phyloP scores from a whole-genome alignment of 441 rosid species.

The Bocquillonia castaneifolia region DNA sequence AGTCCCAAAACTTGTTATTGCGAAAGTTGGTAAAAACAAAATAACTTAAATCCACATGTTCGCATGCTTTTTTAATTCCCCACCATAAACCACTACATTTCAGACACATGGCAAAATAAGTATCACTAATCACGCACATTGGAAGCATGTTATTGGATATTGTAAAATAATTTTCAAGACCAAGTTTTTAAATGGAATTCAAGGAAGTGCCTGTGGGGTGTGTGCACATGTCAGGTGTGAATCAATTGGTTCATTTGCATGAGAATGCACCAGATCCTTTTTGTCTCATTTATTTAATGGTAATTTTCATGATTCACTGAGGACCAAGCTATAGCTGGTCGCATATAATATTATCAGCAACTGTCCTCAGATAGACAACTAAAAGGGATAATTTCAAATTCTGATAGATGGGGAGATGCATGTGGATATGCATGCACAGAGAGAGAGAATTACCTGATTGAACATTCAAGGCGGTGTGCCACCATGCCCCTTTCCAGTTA shows the following conservation, averaged over 20 bases:
- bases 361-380: too few relatives aligned
- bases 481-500: constrained; percentile 95
- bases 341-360: too few relatives aligned
- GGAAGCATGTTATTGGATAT: neutral
- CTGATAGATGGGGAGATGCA: neutral
- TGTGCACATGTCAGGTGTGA: neutral
- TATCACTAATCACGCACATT: neutral
- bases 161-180: constrained; percentile 11
- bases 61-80: neutral
- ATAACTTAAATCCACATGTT: neutral
- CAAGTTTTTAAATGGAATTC: neutral
- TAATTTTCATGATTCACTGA: too few relatives aligned
- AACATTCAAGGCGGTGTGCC: constrained; percentile 73
- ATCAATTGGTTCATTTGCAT: constrained; percentile 1
- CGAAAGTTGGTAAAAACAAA: constrained; percentile 6
- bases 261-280: neutral
- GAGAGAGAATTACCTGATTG: constrained; percentile 50
- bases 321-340: constrained; percentile 11
- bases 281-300: too few relatives aligned
- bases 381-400: neutral
- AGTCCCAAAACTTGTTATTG: neutral
- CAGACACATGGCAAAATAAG: neutral
- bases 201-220: neutral
- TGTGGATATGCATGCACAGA: neutral
- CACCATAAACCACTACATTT: neutral